Evolutionary conservation across 345 rosid genomes (phyloP).

Genomic region (Eucalyptus erythrocorys): DNA sequence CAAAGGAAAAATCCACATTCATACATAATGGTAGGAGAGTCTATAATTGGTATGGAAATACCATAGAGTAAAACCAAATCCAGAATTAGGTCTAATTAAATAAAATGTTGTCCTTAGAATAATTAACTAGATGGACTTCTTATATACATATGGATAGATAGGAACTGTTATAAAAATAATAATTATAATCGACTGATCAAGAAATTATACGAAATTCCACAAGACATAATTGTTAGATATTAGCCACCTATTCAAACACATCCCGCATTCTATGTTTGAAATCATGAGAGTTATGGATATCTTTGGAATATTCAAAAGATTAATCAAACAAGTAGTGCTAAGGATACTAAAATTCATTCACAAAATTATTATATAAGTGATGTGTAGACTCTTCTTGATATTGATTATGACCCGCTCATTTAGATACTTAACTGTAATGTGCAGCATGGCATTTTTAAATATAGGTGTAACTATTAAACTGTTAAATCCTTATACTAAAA

Average conservation of each 20-base stretch:
- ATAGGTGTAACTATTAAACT: neutral
- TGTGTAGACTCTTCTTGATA: neutral
- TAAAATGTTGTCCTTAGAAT: neutral
- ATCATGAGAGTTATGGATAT: neutral
- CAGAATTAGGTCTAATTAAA: neutral
- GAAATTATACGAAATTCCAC: too few relatives aligned
- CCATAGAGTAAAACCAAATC: neutral
- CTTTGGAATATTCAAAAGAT: neutral
- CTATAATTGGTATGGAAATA: neutral
- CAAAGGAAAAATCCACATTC: neutral
- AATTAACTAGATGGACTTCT: neutral
- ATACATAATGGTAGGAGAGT: neutral
- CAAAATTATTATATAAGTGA: neutral
- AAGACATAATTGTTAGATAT: neutral
- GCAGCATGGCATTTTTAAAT: neutral
- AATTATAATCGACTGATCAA: too few relatives aligned
- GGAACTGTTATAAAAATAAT: too few relatives aligned
- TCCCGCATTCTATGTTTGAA: neutral
- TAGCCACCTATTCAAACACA: neutral
- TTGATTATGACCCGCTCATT: neutral
- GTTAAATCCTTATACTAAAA: neutral
- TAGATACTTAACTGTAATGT: neutral
- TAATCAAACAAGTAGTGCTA: neutral
- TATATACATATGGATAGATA: neutral
- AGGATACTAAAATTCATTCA: neutral